Percentiles rank a stretch among this genome's conserved stretches.
These are phyloP conservation scores for Fraxinus velutina DNA, from an alignment of 305 asterid genomes.

Conservation along the genomic window DNA sequence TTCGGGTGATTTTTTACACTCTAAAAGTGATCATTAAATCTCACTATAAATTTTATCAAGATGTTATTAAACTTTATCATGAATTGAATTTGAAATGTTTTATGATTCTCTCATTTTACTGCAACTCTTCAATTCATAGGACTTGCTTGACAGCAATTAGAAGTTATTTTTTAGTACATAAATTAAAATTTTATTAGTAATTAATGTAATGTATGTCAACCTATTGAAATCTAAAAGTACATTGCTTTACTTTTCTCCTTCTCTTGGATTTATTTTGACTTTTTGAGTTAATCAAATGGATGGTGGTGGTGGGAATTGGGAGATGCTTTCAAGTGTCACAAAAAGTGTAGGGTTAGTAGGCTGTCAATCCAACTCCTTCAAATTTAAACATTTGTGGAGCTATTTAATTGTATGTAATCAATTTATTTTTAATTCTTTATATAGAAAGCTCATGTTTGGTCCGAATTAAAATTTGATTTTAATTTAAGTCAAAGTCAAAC, in stretches of 20 bases:
- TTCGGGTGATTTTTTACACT: not conserved
- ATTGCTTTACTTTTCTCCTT: conserved; percentile 25
- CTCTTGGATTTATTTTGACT: conserved; percentile 36
- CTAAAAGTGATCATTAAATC: not conserved
- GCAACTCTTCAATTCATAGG: not conserved
- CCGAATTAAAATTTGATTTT: no score
- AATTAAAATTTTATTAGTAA: not conserved
- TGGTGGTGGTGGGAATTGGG: conserved; percentile 21
- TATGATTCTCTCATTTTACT: not conserved
- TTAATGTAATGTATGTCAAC: conserved; percentile 32
- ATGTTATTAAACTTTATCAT: not conserved
- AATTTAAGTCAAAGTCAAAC: no score
- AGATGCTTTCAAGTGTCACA: conserved; percentile 33
- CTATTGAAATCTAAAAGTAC: conserved; percentile 37
- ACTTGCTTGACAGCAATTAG: not conserved
- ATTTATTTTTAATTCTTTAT: not conserved
- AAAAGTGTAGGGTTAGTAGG: conserved; percentile 42
- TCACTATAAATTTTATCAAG: not conserved
- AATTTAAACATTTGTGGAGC: not conserved
- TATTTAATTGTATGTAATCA: not conserved
- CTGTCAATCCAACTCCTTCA: conserved; percentile 20
- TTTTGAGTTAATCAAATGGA: conserved; percentile 31
- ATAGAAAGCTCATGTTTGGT: no score
- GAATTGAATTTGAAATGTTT: not conserved
- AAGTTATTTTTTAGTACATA: not conserved